phyloP scores from a whole-genome alignment of 1,139 yeast species.

The Debaryomycetaceae sp. region DNA sequence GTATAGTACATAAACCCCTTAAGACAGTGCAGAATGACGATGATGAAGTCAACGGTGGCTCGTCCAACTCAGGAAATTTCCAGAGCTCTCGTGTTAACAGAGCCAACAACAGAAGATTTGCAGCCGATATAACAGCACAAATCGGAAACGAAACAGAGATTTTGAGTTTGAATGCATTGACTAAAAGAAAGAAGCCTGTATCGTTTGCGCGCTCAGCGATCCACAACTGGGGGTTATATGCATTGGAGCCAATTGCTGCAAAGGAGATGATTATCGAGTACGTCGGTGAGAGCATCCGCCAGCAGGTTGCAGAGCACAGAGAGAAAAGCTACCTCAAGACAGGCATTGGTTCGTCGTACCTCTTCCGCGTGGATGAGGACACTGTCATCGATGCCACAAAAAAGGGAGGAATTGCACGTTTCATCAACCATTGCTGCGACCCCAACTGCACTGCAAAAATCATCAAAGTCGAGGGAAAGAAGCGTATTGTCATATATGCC shows the following conservation, averaged over 20 bases:
- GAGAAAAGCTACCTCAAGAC: slow-evolving; percentile 83
- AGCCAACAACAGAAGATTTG: slow-evolving; percentile 85
- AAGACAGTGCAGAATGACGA: slow-evolving; percentile 58
- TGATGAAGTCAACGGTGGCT: slow-evolving; percentile 22
- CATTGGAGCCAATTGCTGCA: slow-evolving; percentile 89
- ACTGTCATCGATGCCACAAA: slow-evolving; percentile 97
- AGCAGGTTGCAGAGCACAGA: slow-evolving; percentile 90
- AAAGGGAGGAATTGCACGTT: slow-evolving; percentile 93
- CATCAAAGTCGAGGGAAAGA: slow-evolving; percentile 90
- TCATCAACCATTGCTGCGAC: slow-evolving; percentile 94
- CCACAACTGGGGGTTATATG: slow-evolving; percentile 97
- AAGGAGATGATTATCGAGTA: slow-evolving; percentile 97
- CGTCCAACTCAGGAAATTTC: slow-evolving; percentile 12
- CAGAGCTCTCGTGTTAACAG: slow-evolving; percentile 83
- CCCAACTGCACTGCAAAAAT: slow-evolving; percentile 98
- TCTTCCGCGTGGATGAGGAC: slow-evolving; percentile 89
- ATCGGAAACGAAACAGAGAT: slow-evolving; percentile 82
- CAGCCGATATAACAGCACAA: slow-evolving; percentile 85
- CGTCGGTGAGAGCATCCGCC: slow-evolving; percentile 95
- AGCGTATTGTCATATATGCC: slow-evolving; percentile 93
- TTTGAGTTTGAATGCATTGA: slow-evolving; percentile 69
- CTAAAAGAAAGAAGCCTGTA: slow-evolving; percentile 89
- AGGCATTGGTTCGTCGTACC: slow-evolving; percentile 93
- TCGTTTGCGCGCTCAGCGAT: slow-evolving; percentile 95
- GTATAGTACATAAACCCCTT: slow-evolving; percentile 51